phyloP scores from a whole-genome alignment of 768 basidiomycete genomes.

The Boletus sp. region DNA sequence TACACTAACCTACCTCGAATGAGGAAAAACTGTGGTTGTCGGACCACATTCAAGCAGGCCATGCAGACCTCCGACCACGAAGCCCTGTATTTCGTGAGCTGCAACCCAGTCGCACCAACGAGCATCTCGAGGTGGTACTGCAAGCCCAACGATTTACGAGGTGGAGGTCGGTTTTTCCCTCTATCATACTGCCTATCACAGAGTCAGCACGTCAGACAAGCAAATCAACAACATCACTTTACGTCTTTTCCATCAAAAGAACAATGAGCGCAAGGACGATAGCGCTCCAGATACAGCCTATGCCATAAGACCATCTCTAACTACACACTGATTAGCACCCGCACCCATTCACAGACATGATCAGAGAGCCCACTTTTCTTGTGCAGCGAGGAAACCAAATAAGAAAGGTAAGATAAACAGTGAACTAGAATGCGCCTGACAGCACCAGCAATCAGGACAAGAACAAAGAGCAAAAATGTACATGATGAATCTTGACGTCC shows the following conservation, averaged over 20 bases:
- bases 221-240: conserved; percentile 7
- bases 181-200: conserved; percentile 47
- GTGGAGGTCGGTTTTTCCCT: conserved; percentile 33
- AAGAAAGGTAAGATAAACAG: conserved; percentile 31
- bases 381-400: conserved; percentile 30
- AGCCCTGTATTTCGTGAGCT: conserved; percentile 44
- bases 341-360: background rate
- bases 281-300: conserved; percentile 47
- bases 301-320: conserved; percentile 54
- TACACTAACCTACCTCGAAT: conserved; percentile 34
- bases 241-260: conserved; percentile 53
- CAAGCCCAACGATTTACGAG: conserved; percentile 29
- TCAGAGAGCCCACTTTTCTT: conserved; percentile 20
- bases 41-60: conserved; percentile 41
- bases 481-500: conserved; percentile 53
- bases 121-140: conserved; percentile 45
- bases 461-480: conserved; percentile 44
- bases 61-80: too few species aligned
- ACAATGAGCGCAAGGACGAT: conserved; percentile 45
- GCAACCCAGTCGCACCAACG: conserved; percentile 46
- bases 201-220: background rate
- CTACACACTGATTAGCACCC: conserved; percentile 19
- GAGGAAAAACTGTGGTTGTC: conserved; percentile 47
- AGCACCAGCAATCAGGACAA: conserved; percentile 20
- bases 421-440: conserved; percentile 28